Base-by-base conservation (phyloP, 495 filamentous ascomycete genomes). In the Podospora bellae-mahoneyi region DNA sequence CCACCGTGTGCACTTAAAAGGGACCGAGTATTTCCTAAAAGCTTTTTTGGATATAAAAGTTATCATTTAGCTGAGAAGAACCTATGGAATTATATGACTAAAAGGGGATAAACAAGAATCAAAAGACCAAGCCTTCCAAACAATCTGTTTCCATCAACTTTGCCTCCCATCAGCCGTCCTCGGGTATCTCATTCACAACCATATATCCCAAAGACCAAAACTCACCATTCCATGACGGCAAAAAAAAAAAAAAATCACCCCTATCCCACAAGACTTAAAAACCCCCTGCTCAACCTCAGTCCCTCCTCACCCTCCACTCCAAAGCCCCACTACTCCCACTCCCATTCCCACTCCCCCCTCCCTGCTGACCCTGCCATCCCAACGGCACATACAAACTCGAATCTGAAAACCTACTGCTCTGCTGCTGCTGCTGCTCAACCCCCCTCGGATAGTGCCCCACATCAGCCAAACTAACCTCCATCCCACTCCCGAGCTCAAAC, bases 401-500 rank as follows among this genome's bases (percentile, higher is more conserved):
- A 23, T 30, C 23, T 10, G 64, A 65, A 30, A 65, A 28, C 53
- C 64, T 63, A n/a, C 28, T 63, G 6, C 28, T 32, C 16, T 39
- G 28, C 7, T 15, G 6, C 30, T 32, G 55, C 23, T 16, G n/a
- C 18, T 20, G 58, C 20, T 13, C 59, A 28, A 10, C 27, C 7
- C 7, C 26, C 13, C 6, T 9, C 19, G 30, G 23, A 2, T 61
- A 61, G 10, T n/a, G 32, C 16, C 39, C 20, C 18, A 65, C 54
- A 26, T 57, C 48, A 10, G 56, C 64, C 54, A 59, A 20, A 34
- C 27, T 64, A 27, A 66, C 28, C 63, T 69, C 68, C 16, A 30
- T 60, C 60, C 64, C 65, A 39, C 66, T 66, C 34, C 65, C 56
- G 20, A 74, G 20, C 64, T 74, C 72, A 63, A 65, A 69, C 55